phyloP scores from a whole-genome alignment of 805 yeast genomes.

The Metschnikowia cerradonensis region DNA sequence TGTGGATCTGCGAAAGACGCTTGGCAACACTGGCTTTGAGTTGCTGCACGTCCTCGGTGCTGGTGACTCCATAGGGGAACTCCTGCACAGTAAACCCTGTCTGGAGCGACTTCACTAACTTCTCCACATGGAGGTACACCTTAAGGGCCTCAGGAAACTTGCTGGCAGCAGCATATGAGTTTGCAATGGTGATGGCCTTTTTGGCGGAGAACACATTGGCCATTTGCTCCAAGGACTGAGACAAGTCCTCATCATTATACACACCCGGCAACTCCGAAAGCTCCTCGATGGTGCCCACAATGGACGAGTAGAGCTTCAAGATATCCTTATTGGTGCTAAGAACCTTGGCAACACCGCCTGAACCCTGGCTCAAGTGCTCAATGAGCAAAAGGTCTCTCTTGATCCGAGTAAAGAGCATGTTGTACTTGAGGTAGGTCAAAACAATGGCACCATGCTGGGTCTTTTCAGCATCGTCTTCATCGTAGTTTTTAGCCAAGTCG shows the following conservation, averaged over 20 bases:
- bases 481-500: conserved; percentile 47
- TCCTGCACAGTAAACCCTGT: conserved; percentile 28
- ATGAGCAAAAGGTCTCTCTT: conserved; percentile 64
- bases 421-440: conserved; percentile 70
- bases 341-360: conserved; percentile 8
- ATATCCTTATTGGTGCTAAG: conserved; percentile 33
- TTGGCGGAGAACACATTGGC: conserved; percentile 43
- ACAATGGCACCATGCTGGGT: conserved; percentile 72
- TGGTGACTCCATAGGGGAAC: conserved; percentile 42
- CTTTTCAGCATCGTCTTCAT: conserved; percentile 51
- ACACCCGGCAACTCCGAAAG: conserved; percentile 88
- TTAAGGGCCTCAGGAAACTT: conserved; percentile 47
- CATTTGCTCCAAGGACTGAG: conserved; percentile 49
- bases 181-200: conserved; percentile 44
- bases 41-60: conserved; percentile 26
- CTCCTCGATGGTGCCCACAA: conserved; percentile 52
- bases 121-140: conserved; percentile 27
- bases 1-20: conserved; percentile 29
- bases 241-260: conserved; percentile 71
- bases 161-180: conserved; percentile 38
- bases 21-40: conserved; percentile 20
- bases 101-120: conserved; percentile 14
- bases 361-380: conserved; percentile 21
- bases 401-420: conserved; percentile 59
- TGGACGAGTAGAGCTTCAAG: conserved; percentile 46